Conservation (phyloP, 495 filamentous ascomycete genomes). For the Penicillium daleae region DNA sequence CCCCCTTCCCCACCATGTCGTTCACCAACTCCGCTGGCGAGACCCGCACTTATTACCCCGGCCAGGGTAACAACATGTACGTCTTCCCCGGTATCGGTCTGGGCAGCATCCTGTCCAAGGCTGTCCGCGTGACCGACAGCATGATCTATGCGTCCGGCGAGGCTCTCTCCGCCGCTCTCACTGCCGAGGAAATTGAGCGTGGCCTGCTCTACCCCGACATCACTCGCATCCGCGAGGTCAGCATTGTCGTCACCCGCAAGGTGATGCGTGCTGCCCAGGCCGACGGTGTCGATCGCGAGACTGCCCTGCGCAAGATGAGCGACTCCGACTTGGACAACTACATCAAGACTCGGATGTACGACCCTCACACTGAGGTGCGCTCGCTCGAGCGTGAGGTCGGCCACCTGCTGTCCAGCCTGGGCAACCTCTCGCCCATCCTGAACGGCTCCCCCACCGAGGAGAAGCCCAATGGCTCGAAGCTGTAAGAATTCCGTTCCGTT, state of each 20-base stretch:
- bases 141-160: conserved; percentile 93
- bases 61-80: conserved; percentile 94
- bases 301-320: conserved; percentile 66
- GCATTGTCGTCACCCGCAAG: conserved; percentile 81
- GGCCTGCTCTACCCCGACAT: conserved; percentile 94
- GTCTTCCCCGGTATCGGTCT: conserved; percentile 98
- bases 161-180: conserved; percentile 78
- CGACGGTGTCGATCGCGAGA: conserved; percentile 81
- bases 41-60: conserved; percentile 76
- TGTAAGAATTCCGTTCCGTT: conserved; percentile 39
- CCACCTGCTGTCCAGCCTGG: conserved; percentile 49
- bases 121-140: conserved; percentile 84
- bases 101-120: conserved; percentile 90
- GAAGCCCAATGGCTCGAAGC: conserved; percentile 47
- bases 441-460: conserved; percentile 41
- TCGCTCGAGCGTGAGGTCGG: conserved; percentile 58
- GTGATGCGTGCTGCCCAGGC: conserved; percentile 91
- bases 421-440: conserved; percentile 32
- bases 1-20: conserved; percentile 79
- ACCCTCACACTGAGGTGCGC: conserved; percentile 69
- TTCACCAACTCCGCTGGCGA: conserved; percentile 62
- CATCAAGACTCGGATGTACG: conserved; percentile 82
- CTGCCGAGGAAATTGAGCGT: conserved; percentile 74
- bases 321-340: conserved; percentile 77
- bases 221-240: conserved; percentile 87